Base-by-base conservation (phyloP, 176 grass and related monocot genomes). In the Rhynchospora breviuscula region DNA sequence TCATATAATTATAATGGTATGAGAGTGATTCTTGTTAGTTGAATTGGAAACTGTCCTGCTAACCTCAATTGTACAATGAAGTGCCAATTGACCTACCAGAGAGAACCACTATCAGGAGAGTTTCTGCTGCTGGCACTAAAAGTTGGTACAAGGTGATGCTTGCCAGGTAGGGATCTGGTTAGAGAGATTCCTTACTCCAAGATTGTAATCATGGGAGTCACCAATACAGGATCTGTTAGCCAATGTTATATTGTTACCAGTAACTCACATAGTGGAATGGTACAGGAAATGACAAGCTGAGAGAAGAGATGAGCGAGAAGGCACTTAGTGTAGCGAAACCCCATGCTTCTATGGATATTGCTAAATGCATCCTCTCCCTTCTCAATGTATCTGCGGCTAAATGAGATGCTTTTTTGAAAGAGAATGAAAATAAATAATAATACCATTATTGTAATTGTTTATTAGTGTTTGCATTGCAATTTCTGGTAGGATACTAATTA, bases 251-350 rank as follows among this genome's bases (percentile, higher is more conserved):
- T 44, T 46, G 31, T 45, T 45, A 44, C 44, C 6, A 56, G 23
- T 18, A 77, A 56, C 47, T 21, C 18, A 33, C 17, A 56, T 66
- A 54, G 54, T 68, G 44, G 33, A 22, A 63, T 84, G 77, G 64
- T 89, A 69, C 85, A 97, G 94, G 91, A 87, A 86, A 97, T 86
- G 88, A 88, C 51, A 92, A 85, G 71, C 77, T 97, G 76, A 94
- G 89, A 90, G 81, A 90, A 78, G 94, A 94, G 64, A 97, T 97
- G 85, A 89, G 88, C 54, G 83, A 89, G 70, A 97, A 91, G 90
- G 94, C 94, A 84, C 58, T 90, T 57, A 88, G 76, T 80, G 88
- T 81, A 79, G 59, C 94, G 45, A 88, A 74, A 66, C 94, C 91
- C 40, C 65, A 92, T 89, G 80, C 94, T 78, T 91, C 91, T 1